Evolutionary conservation across 2,329 filamentous ascomycete genomes (phyloP), one percentile per base, ranked within the genome.

Genomic region (Colletotrichum nymphaeae): DNA sequence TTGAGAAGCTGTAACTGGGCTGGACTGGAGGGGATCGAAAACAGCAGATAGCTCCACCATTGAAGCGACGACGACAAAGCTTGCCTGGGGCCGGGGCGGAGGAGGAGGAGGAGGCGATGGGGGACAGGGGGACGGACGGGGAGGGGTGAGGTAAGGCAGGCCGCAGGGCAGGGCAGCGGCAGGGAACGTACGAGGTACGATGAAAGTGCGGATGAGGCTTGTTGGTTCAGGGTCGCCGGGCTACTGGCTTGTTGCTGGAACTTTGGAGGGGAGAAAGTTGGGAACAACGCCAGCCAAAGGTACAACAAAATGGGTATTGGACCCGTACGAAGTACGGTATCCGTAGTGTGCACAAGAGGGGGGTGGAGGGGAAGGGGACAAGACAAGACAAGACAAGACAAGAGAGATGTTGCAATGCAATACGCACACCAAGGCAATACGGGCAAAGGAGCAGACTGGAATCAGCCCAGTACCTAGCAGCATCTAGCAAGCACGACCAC

Each of bases 41-140:
- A 70, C 67, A 62, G 70, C 56, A 60, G 35, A 49, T 30, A 69
- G 60, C 70, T 62, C 67, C 70, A 73, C 70, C 60, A 28, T 65
- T 55, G 67, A 73, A 73, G 70, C 60, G 67, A 73, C 70, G 55
- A 72, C 69, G 64, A 63, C 67, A 70, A 73, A 73, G 67, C 70
- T 73, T 73, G 60, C 70, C 56, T 42, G 46, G 67, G 70, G 59
- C 67, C 60, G 46, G 67, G 67, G 70, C 53, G 62, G 53, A 66
- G 55, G 60, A 63, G 67, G 60, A 63, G 67, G 42, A 22, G 60
- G 7, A n/a, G 46, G 46, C 5, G 67, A 67, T 30, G 62, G 53
- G 53, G 55, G 55, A 57, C 60, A 19, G 60, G 32, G 46, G 46
- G 63, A 37, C 35, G 32, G 62, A 56, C 35, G 42, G 55, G 60